A percentile compares a stretch with the other conserved stretches of the same genome.
Evolutionary conservation across 345 rosid species (phyloP).

Genomic region (Salix suchowensis): DNA sequence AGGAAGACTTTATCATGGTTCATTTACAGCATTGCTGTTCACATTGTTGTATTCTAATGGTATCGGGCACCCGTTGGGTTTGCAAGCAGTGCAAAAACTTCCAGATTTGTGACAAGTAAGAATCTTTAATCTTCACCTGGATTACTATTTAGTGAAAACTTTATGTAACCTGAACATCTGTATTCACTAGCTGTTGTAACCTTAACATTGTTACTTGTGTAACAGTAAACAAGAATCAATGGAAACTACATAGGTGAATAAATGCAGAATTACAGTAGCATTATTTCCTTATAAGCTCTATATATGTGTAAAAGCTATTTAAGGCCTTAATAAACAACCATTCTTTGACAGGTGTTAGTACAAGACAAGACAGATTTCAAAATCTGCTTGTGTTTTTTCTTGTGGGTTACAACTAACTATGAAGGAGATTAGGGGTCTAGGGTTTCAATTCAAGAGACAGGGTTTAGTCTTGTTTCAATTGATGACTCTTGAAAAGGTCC

Average conservation of each 20-base stretch:
- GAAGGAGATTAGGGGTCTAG: too few relatives aligned
- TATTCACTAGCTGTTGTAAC: neutral
- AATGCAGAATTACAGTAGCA: neutral
- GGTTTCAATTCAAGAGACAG: neutral
- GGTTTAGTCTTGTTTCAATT: neutral
- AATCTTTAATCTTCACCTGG: constrained; percentile 16
- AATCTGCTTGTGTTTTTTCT: too few relatives aligned
- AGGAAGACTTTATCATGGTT: constrained; percentile 99
- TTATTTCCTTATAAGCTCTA: neutral
- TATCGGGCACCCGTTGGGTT: constrained; percentile 81
- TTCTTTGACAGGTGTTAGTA: neutral
- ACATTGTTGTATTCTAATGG: constrained; percentile 90
- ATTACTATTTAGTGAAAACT: constrained; percentile 6
- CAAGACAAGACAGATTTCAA: neutral
- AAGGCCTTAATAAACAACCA: neutral
- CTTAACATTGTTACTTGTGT: neutral
- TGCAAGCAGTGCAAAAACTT: constrained; percentile 91
- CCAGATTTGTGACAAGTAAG: constrained; percentile 91
- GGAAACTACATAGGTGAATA: neutral
- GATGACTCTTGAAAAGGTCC: neutral
- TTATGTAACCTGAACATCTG: neutral
- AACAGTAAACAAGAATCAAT: neutral
- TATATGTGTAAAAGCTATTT: neutral
- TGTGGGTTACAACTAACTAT: neutral
- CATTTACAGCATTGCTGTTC: constrained; percentile 90